phyloP scores from a whole-genome alignment of 805 yeast species.

The Tetrapisispora pingtungensis region DNA sequence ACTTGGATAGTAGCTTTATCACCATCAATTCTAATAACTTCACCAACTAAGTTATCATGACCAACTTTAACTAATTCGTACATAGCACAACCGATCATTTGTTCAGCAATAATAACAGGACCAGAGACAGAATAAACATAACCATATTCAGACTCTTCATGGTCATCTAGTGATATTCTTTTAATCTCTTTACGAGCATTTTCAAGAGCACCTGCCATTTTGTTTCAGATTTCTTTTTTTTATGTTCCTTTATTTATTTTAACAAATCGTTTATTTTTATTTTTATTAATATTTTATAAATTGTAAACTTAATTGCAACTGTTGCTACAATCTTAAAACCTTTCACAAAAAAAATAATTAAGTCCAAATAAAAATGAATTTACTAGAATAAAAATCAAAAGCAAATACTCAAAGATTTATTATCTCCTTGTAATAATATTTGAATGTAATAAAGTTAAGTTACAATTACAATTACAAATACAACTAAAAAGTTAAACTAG shows the following conservation, averaged over 20 bases:
- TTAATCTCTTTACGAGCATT: conserved; percentile 91
- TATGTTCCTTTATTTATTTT: too few species aligned
- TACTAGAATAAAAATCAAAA: too few species aligned
- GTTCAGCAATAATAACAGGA: conserved; percentile 95
- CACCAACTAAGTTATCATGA: conserved; percentile 94
- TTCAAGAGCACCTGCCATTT: conserved; percentile 89
- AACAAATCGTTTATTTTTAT: not conserved
- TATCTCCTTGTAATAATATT: too few species aligned
- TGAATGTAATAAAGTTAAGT: too few species aligned
- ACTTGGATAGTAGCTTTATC: conserved; percentile 98
- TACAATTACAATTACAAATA: too few species aligned
- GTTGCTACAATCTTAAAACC: too few species aligned
- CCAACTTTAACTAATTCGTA: conserved; percentile 98
- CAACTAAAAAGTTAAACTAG: too few species aligned
- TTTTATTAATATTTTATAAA: not conserved
- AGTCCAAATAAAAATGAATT: too few species aligned
- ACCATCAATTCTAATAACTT: conserved; percentile 91
- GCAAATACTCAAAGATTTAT: too few species aligned
- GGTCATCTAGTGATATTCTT: conserved; percentile 70
- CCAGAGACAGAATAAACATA: conserved; percentile 92
- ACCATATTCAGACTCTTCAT: conserved; percentile 72
- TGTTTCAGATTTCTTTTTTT: not conserved
- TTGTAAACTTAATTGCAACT: too few species aligned
- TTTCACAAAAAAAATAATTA: too few species aligned
- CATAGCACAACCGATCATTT: conserved; percentile 99